Evolutionary conservation across 164 flowering plant species (phyloP).

Genomic region (Vitis rotundifolia): DNA sequence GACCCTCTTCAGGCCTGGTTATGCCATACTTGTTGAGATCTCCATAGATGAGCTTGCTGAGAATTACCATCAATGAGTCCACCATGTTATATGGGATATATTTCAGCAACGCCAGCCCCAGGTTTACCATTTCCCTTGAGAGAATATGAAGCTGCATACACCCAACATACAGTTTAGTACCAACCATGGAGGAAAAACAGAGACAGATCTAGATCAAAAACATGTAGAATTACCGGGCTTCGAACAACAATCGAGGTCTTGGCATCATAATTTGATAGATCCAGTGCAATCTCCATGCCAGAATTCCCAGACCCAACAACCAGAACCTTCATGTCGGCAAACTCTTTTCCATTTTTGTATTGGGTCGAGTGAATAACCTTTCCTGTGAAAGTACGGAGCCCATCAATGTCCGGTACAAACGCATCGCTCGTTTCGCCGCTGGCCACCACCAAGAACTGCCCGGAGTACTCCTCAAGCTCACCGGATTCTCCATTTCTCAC

Average conservation of each 20-base stretch:
- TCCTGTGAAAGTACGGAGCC: conserved; percentile 41
- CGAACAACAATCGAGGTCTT: conserved; percentile 47
- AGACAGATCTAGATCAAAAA: neutral
- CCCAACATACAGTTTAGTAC: neutral
- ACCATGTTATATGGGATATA: conserved; percentile 21
- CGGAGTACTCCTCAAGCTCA: conserved; percentile 30
- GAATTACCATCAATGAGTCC: conserved; percentile 33
- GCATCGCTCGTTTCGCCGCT: conserved; percentile 52
- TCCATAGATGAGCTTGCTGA: conserved; percentile 39
- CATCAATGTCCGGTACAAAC: conserved; percentile 42
- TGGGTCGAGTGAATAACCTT: conserved; percentile 41
- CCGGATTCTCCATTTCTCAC: conserved; percentile 15
- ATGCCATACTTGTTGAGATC: conserved; percentile 48
- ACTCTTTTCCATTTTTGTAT: conserved; percentile 43
- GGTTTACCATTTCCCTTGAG: conserved; percentile 30
- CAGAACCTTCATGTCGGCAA: conserved; percentile 36
- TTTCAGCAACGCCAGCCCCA: conserved; percentile 21
- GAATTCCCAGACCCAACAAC: conserved; percentile 82
- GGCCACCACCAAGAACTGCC: conserved; percentile 58
- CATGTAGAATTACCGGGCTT: conserved; percentile 32
- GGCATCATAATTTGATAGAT: conserved; percentile 45
- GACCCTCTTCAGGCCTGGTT: conserved; percentile 40
- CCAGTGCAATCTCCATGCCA: conserved; percentile 73
- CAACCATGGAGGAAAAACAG: neutral
- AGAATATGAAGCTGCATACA: conserved; percentile 38